Conservation (phyloP, 2,329 filamentous ascomycete genomes). For the Phaeosphaeriaceae sp. region DNA sequence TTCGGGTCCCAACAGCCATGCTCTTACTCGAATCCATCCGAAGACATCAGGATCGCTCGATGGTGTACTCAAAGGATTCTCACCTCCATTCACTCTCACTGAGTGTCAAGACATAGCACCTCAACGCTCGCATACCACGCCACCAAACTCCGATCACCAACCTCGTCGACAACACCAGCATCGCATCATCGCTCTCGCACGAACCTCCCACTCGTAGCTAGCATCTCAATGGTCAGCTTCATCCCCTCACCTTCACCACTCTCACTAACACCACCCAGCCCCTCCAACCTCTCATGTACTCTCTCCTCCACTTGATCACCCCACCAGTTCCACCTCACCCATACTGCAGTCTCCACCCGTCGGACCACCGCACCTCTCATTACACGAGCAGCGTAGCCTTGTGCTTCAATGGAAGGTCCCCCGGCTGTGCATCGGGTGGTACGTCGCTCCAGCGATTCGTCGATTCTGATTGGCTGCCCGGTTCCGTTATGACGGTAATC, state of each 20-base stretch:
- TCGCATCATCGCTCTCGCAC: background rate
- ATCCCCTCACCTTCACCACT: background rate
- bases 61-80: too few relatives aligned
- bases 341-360: conserved; percentile 13
- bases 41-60: background rate
- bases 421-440: conserved; percentile 9
- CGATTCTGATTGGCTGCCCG: conserved; percentile 3
- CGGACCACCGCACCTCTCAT: conserved; percentile 8
- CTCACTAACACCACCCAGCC: conserved; percentile 3
- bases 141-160: too few relatives aligned
- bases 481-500: conserved; percentile 4
- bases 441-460: conserved; percentile 18
- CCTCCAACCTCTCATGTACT: conserved; percentile 5
- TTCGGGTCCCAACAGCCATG: background rate
- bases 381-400: conserved; percentile 14
- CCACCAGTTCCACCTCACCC: conserved; percentile 13
- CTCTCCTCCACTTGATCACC: conserved; percentile 3
- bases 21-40: background rate
- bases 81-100: too few relatives aligned
- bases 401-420: conserved; percentile 18
- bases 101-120: too few relatives aligned
- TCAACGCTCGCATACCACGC: too few relatives aligned
- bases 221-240: background rate
- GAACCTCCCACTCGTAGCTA: background rate
- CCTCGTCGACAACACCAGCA: background rate